Conservation (phyloP, 1,139 yeast genomes). For the Kodamaea anthophila region DNA sequence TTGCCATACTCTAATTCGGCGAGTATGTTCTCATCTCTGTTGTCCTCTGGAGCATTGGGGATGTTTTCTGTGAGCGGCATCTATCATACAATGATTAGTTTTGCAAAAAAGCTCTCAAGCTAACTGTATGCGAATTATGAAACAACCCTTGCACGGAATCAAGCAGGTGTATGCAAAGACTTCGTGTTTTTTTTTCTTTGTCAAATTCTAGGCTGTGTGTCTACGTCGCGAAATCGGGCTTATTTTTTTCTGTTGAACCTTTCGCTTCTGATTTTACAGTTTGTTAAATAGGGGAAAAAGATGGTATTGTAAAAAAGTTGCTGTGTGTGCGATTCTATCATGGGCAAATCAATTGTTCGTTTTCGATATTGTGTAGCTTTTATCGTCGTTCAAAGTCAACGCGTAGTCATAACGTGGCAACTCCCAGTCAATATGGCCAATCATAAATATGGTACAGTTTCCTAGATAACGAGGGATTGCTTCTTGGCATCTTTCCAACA, state of each 20-base stretch:
- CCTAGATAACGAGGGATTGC: conserved; percentile 59
- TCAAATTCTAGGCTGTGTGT: too few species aligned
- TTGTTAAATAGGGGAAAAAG: conserved; percentile 1
- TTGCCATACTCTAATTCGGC: conserved; percentile 63
- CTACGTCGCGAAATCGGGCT: too few species aligned
- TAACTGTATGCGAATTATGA: not conserved
- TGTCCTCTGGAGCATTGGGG: conserved; percentile 47
- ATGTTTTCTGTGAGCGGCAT: conserved; percentile 16
- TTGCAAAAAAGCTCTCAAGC: not conserved
- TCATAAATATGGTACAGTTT: conserved; percentile 31
- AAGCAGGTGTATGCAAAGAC: conserved; percentile 1
- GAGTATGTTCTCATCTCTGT: conserved; percentile 43
- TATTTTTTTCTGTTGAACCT: not conserved
- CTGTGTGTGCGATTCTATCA: too few species aligned
- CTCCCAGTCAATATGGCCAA: conserved; percentile 10
- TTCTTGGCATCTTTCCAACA: conserved; percentile 60
- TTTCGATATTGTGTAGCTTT: conserved; percentile 11
- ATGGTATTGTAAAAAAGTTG: not conserved
- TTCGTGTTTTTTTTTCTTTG: conserved; percentile 3
- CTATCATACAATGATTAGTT: conserved; percentile 1
- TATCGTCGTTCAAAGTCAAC: conserved; percentile 30
- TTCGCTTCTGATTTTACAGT: not conserved
- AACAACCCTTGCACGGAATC: not conserved
- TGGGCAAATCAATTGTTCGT: too few species aligned
- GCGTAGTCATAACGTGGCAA: conserved; percentile 28